Conservation (phyloP, 1,284 basidiomycete species). For the Athelia psychrophila region DNA sequence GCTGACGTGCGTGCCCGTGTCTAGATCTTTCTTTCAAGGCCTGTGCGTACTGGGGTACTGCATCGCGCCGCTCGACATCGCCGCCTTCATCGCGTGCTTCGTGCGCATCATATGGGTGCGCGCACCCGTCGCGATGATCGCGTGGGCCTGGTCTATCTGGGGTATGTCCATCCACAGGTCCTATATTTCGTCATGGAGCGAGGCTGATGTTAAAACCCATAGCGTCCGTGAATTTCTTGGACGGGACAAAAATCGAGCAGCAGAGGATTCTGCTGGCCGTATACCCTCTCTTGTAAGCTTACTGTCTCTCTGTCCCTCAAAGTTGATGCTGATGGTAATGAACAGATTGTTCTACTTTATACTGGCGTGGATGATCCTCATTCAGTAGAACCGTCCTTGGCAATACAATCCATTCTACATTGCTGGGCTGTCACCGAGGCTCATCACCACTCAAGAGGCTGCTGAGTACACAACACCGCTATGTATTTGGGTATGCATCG, state of each 20-base stretch:
- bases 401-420: too few species aligned
- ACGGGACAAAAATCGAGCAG: constrained; percentile 88
- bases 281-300: constrained; percentile 81
- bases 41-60: constrained; percentile 92
- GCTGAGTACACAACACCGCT: too few species aligned
- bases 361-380: constrained; percentile 93
- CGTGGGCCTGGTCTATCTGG: constrained; percentile 96
- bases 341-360: constrained; percentile 79
- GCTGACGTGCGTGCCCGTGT: constrained; percentile 2
- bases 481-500: too few species aligned
- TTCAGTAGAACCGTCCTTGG: constrained; percentile 47
- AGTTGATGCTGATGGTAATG: constrained; percentile 5
- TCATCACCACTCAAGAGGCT: too few species aligned
- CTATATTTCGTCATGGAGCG: too few species aligned
- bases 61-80: constrained; percentile 85
- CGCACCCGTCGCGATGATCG: constrained; percentile 77
- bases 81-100: constrained; percentile 84
- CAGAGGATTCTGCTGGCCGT: constrained; percentile 88
- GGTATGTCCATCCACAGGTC: constrained; percentile 47
- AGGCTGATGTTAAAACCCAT: constrained; percentile 1
- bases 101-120: constrained; percentile 84
- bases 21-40: constrained; percentile 94
- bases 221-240: constrained; percentile 94
- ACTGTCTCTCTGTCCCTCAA: not conserved
- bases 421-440: too few species aligned